Evolutionary conservation across 306 rosid genomes (phyloP).

Genomic region (Ochetophila trinervis): DNA sequence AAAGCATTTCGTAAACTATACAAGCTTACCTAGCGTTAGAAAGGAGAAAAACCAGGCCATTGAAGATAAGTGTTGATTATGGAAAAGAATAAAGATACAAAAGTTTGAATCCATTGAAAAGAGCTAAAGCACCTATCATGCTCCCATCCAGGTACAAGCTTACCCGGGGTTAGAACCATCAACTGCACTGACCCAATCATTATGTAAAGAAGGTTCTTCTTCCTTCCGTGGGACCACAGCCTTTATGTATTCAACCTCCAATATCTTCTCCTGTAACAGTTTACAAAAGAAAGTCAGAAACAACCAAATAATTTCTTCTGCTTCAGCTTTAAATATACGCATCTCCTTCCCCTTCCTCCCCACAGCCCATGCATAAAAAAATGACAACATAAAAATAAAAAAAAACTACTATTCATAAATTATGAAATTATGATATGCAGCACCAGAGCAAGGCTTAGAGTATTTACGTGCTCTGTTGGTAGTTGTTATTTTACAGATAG

Average conservation of each 20-base stretch:
- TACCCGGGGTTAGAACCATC: constrained; percentile 88
- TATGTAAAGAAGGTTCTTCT: constrained; percentile 79
- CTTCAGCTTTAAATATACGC: background rate
- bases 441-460: background rate
- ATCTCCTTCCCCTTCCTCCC: background rate
- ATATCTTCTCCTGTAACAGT: constrained; percentile 54
- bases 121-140: background rate
- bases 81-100: background rate
- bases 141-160: constrained; percentile 26
- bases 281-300: constrained; percentile 4
- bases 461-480: too few species aligned
- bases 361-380: too few species aligned
- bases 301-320: background rate
- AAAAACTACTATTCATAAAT: background rate
- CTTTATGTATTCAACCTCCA: constrained; percentile 79
- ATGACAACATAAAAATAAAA: too few species aligned
- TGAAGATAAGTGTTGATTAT: background rate
- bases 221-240: constrained; percentile 78
- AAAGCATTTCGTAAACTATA: background rate
- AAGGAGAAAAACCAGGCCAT: background rate
- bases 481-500: background rate
- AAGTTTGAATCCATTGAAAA: background rate
- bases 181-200: constrained; percentile 97
- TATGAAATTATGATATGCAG: background rate
- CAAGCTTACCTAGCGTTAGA: background rate